Base-by-base conservation (phyloP, 2,329 filamentous ascomycete species). In the Fusarium tricinctum region DNA sequence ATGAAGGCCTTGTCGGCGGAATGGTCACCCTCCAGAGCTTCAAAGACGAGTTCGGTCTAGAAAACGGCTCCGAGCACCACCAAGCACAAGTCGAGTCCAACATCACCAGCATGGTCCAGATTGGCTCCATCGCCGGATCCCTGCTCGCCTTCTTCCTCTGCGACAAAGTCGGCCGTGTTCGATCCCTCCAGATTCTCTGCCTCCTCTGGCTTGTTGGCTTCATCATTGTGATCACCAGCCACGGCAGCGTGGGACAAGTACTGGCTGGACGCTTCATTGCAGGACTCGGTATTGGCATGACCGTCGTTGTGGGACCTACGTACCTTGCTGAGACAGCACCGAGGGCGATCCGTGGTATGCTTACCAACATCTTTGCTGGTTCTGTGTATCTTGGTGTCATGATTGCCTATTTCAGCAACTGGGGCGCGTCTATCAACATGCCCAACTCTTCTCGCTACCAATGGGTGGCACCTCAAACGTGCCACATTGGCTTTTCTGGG, bases 91-190 rank as follows among this genome's bases (percentile, higher is more conserved):
- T 88, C 75, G 85, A 89, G 75, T 86, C 83, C 60, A 92, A 92
- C 74, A 89, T 92, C 53, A 88, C 89, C 1, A 85, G 88, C 23
- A 92, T 92, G 90, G 90, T 92, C 0, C 89, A 92, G 74, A 86
- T 92, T 69, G 90, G 90, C 17, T 88, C 85, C 12, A 88, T 92
- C 23, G 85, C 82, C 4, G 90, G 90, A 19, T 88, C 71, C 81
- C 88, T 66, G 81, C 83, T 38, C 82, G 86, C 43, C 0, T 89
- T 89, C 0, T 40, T 63, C 50, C 44, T 63, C 0, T 63, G 60
- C 44, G 60, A 63, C 6, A 63, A 63, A 39, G 57, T 63, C 0
- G 60, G 60, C 4, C 60, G 60, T 45, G 60, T 63, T 5, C 17
- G 60, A 4, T 63, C 60, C 0, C 58, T 63, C 1, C 60, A 63